Percentiles rank a stretch among this genome's conserved stretches.
Conservation (phyloP, 1,139 yeast genomes). For the Lipomyces yarrowii region DNA sequence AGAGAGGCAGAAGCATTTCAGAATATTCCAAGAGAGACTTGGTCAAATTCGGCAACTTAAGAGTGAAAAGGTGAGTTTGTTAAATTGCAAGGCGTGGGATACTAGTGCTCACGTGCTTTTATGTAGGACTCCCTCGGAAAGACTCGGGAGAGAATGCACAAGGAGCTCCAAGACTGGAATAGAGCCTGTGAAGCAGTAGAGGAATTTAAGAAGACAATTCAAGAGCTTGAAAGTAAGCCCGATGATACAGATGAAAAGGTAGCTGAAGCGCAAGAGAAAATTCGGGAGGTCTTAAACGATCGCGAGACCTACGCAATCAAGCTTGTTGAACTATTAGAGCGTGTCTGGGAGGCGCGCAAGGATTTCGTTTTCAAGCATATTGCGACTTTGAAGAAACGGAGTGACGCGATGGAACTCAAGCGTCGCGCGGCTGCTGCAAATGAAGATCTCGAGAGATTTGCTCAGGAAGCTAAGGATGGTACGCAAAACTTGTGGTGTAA, state of each 20-base stretch:
- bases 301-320: slow-evolving; percentile 3
- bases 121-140: not conserved
- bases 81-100: not conserved
- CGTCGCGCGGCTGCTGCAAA: slow-evolving; percentile 25
- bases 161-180: slow-evolving; percentile 3
- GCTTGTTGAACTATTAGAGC: slow-evolving; percentile 4
- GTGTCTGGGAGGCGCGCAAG: slow-evolving; percentile 5
- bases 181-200: not conserved
- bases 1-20: not conserved
- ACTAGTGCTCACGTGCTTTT: not conserved
- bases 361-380: slow-evolving; percentile 10
- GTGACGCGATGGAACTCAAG: slow-evolving; percentile 23
- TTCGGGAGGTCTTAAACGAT: slow-evolving; percentile 3
- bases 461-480: slow-evolving; percentile 26
- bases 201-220: slow-evolving; percentile 4
- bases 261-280: slow-evolving; percentile 12
- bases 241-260: slow-evolving; percentile 11
- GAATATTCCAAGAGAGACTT: slow-evolving; percentile 1
- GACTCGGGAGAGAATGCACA: slow-evolving; percentile 1
- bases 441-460: slow-evolving; percentile 32
- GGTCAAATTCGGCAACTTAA: slow-evolving; percentile 1
- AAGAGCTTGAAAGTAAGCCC: slow-evolving; percentile 13
- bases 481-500: not conserved
- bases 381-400: slow-evolving; percentile 5
- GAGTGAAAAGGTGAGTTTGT: not conserved